Base-by-base conservation (phyloP, 1,284 basidiomycete species). In the Puccinia coronata region DNA sequence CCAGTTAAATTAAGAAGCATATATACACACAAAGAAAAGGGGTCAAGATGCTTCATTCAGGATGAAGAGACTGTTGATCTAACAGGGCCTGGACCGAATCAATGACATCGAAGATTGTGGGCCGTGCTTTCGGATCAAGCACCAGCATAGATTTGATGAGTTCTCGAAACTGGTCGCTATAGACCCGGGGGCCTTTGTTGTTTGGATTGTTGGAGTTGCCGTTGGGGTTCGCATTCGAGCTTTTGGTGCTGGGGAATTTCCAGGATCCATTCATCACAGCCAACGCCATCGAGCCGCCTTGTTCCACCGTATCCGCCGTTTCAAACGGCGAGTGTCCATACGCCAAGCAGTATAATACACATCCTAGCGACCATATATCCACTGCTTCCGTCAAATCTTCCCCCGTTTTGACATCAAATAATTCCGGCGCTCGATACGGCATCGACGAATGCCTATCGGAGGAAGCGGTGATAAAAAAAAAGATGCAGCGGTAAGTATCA, bases 301-400 rank as follows among this genome's bases (percentile, higher is more conserved):
- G 85, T 71, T 86, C 85, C 25, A 84, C 82, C 9, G 85, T 86
- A 70, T 85, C 84, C 0, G 82, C 83, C 31, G 86, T 86, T 83
- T 86, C 86, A 77, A 86, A 86, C 0, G 86, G 86, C 82, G 85
- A 86, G 78, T 86, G 85, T 65, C 84, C 82, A 81, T 86, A 86
- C 31, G 82, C 81, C 81, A 83, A 82, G n/a, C 84, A 84, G 71
- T 83, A 86, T 23, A 86, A 82, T 70, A 84, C 71, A 71, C 85
- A 86, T 8, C 86, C 86, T 14, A 86, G 82, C 34, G 85, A 84
- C 86, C 86, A 86, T 69, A 86, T 85, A 71, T 86, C 86, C 1
- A 86, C 86, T 14, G 84, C 75, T 53, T 86, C 86, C 31, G 84
- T 84, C 43, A 86, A 80, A 18, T 82, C 83, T n/a, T 83, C 82